phyloP scores from a whole-genome alignment of 176 grass and related monocot species.

The Juncus effusus region DNA sequence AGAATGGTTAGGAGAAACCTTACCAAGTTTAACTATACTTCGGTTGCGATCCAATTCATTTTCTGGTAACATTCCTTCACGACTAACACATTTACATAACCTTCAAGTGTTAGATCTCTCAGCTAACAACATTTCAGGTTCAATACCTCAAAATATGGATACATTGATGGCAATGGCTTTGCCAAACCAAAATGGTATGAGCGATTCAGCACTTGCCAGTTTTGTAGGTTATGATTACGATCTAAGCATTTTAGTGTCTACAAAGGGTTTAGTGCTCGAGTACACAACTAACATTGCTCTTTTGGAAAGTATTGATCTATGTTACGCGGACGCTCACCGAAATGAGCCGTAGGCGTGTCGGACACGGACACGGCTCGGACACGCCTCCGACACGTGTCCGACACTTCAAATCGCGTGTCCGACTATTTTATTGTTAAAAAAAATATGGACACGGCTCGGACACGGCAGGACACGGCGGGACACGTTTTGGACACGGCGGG shows the following conservation, averaged over 20 bases:
- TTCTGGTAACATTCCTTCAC: conserved; percentile 6
- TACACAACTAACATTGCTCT: neutral
- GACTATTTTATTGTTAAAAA: too few relatives aligned
- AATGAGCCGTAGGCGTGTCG: too few relatives aligned
- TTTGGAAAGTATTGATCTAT: conserved; percentile 28
- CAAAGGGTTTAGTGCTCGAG: conserved; percentile 29
- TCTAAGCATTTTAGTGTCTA: neutral
- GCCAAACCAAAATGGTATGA: neutral
- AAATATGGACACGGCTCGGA: too few relatives aligned
- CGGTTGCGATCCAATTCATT: conserved; percentile 33
- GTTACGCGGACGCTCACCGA: too few relatives aligned
- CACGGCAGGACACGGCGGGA: too few relatives aligned
- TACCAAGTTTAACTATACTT: neutral
- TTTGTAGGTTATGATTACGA: neutral
- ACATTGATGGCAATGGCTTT: conserved; percentile 24
- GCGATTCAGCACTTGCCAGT: fast-evolving
- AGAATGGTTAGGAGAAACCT: neutral
- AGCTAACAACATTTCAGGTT: conserved; percentile 18
- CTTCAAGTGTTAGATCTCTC: conserved; percentile 12
- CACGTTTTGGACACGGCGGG: too few relatives aligned
- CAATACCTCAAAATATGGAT: conserved; percentile 12
- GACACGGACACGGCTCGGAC: too few relatives aligned
- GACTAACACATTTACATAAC: neutral
- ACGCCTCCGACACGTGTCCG: too few relatives aligned
- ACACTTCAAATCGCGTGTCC: too few relatives aligned